Evolutionary conservation across 1,284 basidiomycete genomes (phyloP), one percentile per base, ranked within the genome.

Genomic region (Sporisorium reilianum): DNA sequence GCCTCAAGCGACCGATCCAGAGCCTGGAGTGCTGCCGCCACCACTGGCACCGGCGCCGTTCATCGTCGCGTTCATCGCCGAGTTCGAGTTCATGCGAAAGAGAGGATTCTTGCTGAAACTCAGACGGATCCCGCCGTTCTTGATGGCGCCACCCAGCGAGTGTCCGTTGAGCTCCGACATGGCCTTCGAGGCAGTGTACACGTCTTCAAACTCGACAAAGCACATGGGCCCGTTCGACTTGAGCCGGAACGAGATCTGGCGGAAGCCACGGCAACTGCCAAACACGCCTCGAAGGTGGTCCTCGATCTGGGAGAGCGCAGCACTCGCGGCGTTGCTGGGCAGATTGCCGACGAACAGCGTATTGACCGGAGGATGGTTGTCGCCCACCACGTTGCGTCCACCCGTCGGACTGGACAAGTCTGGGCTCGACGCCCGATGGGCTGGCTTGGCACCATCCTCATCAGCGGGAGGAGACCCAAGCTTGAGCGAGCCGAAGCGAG

Each of bases 191-290:
- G 95, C 96, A 79, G 88, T 90, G 11, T 88, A 86, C 23, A 97
- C 94, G 83, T 95, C 94, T 72, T 96, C 93, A 78, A 97, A 98
- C 91, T 96, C 84, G 45, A 84, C 77, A 64, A 97, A 97, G 85
- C 95, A 97, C 95, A 97, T 97, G 5, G 95, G 94, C 1, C 95
- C 94, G 77, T 95, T 95, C 82, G 89, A 92, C 88, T 99, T 99
- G 84, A 96, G 93, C 64, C 94, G 89, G 88, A 95, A 98, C 79
- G 92, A 95, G 77, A 99, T 89, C 80, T 95, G 92, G 62, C 93
- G 91, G 86, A 91, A 99, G 5, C 95, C 95, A 1, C 89, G 89
- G 44, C 91, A 91, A 38, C 88, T 88, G 42, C 89, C 88, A 85
- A 99, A 98, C 49, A 96, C 87, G 38, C 90, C 90, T 64, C 93